These are phyloP conservation scores for Pleurotus salmoneostramineus DNA, from an alignment of 768 basidiomycete genomes.

Conservation along the genomic window DNA sequence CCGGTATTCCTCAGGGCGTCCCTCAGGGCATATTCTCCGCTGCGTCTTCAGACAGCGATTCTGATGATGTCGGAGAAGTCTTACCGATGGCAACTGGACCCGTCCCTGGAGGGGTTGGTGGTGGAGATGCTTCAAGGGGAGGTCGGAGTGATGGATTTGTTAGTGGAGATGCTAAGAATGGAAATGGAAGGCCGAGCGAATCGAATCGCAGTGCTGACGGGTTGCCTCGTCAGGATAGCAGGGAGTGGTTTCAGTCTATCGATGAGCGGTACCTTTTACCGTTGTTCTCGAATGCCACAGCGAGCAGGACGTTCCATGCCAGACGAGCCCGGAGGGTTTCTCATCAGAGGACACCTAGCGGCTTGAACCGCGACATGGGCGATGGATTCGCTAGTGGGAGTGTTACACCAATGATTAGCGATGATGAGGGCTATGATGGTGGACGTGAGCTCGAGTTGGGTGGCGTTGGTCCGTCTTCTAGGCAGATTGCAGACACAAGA, in stretches of 20 bases:
- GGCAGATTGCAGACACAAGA: slow-evolving; percentile 13
- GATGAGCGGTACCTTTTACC: slow-evolving; percentile 95
- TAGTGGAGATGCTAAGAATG: slow-evolving; percentile 12
- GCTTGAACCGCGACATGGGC: slow-evolving; percentile 11
- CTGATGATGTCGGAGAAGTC: slow-evolving; percentile 73
- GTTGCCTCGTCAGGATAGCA: not conserved
- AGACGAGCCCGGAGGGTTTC: slow-evolving; percentile 54
- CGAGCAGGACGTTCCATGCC: slow-evolving; percentile 83
- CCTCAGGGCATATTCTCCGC: slow-evolving; percentile 53
- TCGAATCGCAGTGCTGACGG: slow-evolving; percentile 59
- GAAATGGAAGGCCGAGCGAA: not conserved
- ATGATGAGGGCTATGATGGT: slow-evolving; percentile 32
- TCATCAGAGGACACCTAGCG: slow-evolving; percentile 22
- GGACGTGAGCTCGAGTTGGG: slow-evolving; percentile 43
- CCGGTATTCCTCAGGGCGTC: slow-evolving; percentile 16
- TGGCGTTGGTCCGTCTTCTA: slow-evolving; percentile 5
- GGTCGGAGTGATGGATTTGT: slow-evolving; percentile 9
- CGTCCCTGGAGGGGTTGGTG: slow-evolving; percentile 9
- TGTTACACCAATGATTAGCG: slow-evolving; percentile 35
- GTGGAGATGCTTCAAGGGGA: slow-evolving; percentile 19
- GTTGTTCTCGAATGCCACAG: slow-evolving; percentile 89
- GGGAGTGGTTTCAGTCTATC: slow-evolving; percentile 90
- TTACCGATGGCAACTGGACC: slow-evolving; percentile 67
- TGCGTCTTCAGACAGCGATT: slow-evolving; percentile 71
- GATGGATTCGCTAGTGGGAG: slow-evolving; percentile 32